Evolutionary conservation across 805 yeast genomes (phyloP), one percentile per base, ranked within the genome.

Genomic region (Starmerella apicola): DNA sequence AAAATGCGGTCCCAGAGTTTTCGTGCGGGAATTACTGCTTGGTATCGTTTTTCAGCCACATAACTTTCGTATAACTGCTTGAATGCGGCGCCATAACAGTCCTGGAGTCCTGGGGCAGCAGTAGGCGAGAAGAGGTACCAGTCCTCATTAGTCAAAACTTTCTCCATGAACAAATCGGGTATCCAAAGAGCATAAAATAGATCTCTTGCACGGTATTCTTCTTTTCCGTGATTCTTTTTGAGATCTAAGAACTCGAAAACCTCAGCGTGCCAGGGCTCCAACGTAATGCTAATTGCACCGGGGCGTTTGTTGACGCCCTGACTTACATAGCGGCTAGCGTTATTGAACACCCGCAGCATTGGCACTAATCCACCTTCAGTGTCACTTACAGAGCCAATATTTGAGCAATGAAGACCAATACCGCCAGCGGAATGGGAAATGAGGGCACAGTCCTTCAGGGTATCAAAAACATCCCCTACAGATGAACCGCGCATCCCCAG

Each of bases 281-380:
- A 57, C 56, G 85, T 88, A 21, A 85, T 61, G 22, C 95, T 94
- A 59, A 88, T 79, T 2, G 97, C 96, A 42, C 96, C 96, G 0
- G 97, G 97, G 51, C 97, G 67, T 59, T 84, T 84, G 62, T 85
- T 86, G 32, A 96, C 96, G 43, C 97, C 97, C 64, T 88, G 97
- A 52, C 86, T 96, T 23, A 86, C 96, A 55, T 84, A 86, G 50
- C 95, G 69, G 12, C 96, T 95, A 21, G 95, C 85, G 59, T 83
- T 79, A 64, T 88, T 86, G 65, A 79, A 86, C 3, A 86, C 95
- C 49, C 94, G 72, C 18, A 86, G 65, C 95, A 86, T 83, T 5
- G 97, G 97, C 26, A 86, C 81, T 34, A 86, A 62, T 45, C 76
- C 80, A 1, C 95, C 82, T 3, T 77, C 71, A 32, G 95, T 95